phyloP scores from a whole-genome alignment of 495 filamentous ascomycete genomes.

The Tuber calosporum region DNA sequence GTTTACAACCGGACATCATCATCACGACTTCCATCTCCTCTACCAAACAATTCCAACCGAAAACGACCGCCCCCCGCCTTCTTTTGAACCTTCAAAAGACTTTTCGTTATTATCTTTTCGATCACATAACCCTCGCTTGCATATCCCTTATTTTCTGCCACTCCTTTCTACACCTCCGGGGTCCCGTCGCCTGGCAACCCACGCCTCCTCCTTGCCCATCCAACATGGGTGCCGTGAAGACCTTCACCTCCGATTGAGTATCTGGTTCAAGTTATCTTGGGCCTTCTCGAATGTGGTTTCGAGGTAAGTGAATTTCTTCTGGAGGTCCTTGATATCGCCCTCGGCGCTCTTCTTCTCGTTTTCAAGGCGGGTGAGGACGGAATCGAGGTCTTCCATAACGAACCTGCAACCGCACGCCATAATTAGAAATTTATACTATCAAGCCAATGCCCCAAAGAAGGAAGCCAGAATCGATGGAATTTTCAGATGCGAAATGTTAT shows the following conservation, averaged over 20 bases:
- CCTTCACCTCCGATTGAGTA: slow-evolving; percentile 55
- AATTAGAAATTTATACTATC: background rate
- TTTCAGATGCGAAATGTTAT: background rate
- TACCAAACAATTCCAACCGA: background rate
- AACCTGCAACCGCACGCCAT: slow-evolving; percentile 56
- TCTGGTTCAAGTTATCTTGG: slow-evolving; percentile 77
- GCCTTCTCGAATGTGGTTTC: slow-evolving; percentile 94
- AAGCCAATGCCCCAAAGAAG: background rate
- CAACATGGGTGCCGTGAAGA: slow-evolving; percentile 8
- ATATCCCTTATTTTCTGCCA: background rate
- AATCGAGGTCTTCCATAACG: slow-evolving; percentile 62
- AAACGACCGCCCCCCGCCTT: background rate
- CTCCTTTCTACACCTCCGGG: background rate
- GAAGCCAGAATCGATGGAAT: background rate
- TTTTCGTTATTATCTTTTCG: background rate
- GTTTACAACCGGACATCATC: slow-evolving; percentile 1
- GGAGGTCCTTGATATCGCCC: slow-evolving; percentile 65
- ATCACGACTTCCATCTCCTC: background rate
- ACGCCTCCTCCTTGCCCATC: background rate
- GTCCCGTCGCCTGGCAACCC: background rate
- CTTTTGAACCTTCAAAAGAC: background rate
- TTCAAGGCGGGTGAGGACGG: slow-evolving; percentile 67
- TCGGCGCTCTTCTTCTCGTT: slow-evolving; percentile 69
- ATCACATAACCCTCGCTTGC: background rate
- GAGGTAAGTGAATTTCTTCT: slow-evolving; percentile 87